Conservation (phyloP, 2,329 filamentous ascomycete genomes). For the Thielaviopsis populi region DNA sequence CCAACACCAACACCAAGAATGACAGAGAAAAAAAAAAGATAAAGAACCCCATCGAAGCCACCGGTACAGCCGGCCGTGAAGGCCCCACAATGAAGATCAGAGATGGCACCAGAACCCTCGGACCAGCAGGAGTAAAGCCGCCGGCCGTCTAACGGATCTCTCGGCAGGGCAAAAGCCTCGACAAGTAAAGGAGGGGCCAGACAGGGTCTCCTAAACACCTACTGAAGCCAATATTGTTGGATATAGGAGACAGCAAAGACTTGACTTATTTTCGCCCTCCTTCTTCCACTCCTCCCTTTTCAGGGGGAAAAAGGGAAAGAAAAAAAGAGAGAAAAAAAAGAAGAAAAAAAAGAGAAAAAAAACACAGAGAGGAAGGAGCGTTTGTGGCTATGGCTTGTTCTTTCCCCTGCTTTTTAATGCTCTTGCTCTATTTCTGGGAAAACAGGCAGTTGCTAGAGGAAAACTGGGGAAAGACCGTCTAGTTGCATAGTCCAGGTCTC, state of each 20-base stretch:
- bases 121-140: neutral
- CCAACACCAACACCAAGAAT: no score
- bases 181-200: neutral
- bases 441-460: no score
- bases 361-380: neutral
- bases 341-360: no score
- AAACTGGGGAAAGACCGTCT: no score
- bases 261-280: neutral
- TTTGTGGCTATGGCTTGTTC: constrained; percentile 5
- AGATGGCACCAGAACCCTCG: neutral
- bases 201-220: neutral
- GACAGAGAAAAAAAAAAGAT: no score
- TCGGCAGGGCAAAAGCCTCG: neutral
- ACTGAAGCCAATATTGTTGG: no score
- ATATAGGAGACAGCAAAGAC: neutral
- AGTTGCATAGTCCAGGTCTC: no score
- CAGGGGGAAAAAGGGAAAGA: neutral
- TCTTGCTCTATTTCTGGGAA: neutral
- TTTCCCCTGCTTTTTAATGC: neutral
- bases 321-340: neutral
- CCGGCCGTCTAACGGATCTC: neutral
- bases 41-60: no score
- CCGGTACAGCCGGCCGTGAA: no score
- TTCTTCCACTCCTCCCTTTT: neutral
- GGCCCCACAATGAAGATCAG: no score